Evolutionary conservation across 2,329 filamentous ascomycete species (phyloP).

Genomic region (Sarocladium brachiariae): DNA sequence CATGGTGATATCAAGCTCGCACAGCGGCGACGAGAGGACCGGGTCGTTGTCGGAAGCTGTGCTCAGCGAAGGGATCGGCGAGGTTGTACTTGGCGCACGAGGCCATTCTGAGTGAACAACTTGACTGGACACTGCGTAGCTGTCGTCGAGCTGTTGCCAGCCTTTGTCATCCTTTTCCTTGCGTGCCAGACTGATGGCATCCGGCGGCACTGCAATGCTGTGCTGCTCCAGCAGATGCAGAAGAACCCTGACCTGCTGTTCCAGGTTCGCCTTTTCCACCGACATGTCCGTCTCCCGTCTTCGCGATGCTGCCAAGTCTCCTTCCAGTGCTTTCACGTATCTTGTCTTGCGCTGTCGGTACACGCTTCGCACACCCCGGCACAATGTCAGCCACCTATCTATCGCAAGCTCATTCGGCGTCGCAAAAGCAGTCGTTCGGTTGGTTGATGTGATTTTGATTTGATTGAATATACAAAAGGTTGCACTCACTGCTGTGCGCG

Average conservation of each 20-base stretch:
- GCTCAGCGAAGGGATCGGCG: not conserved
- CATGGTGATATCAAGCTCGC: conserved; percentile 1
- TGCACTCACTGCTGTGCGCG: conserved; percentile 4
- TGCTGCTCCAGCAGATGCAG: conserved; percentile 4
- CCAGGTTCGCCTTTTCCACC: not conserved
- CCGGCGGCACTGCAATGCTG: not conserved
- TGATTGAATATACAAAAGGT: not conserved
- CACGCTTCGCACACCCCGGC: not conserved
- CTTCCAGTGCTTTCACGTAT: conserved; percentile 7
- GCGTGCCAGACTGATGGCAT: not conserved
- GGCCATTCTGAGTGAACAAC: not conserved
- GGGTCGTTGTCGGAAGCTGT: not conserved
- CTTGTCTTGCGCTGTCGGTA: conserved; percentile 8
- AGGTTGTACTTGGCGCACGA: not conserved
- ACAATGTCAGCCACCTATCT: not conserved
- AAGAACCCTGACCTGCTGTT: not conserved
- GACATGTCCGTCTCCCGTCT: conserved; percentile 2
- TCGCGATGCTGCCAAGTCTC: conserved; percentile 4
- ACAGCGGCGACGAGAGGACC: not conserved
- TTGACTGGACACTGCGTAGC: not conserved
- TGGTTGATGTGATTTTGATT: too few species aligned
- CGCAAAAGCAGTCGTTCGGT: too few species aligned
- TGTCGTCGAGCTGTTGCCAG: not conserved
- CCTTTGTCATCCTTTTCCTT: not conserved
- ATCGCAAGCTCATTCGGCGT: too few species aligned